Evolutionary conservation across 2,329 filamentous ascomycete genomes (phyloP), one percentile per base, ranked within the genome.

Genomic region (Grosmannia clavigera): DNA sequence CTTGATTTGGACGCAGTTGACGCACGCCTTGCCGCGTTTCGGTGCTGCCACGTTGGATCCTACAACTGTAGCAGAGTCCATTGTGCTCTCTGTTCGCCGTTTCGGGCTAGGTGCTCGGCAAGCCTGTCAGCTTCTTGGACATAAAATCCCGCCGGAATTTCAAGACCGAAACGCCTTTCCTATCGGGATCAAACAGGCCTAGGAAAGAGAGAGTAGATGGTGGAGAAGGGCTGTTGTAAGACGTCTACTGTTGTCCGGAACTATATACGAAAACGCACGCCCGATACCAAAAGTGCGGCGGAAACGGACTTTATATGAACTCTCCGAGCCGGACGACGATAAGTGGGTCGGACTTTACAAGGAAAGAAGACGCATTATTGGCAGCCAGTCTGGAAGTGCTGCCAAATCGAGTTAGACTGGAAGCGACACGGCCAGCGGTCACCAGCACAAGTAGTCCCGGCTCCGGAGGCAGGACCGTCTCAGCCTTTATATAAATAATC

Each of bases 1-100:
- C 64, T 79, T 79, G 57, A 61, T 61, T 9, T 57, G 57, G 31
- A 54, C 60, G 33, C 62, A 63, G 40, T 60, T 58, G 29, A 50
- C 48, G 22, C 62, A 63, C 12, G 62, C 60, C 51, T 57, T 61
- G 53, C 16, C 48, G 29, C 59, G 31, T 10, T 27, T 11, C 58
- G 61, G 7, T 27, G 31, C 33, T 35, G 33, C 33, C 33, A 10
- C 33, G 9, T 35, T 31, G 29, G 29, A 31, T 7, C 7, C 22
- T 22, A 22, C 22, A 22, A 22, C 29, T 31, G 29, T 31, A 31
- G 29, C 29, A 31, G 7, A 31, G 29, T 31, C 29, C 29, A 31
- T 31, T 31, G 29, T 31, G 29, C 29, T 7, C 7, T 31, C 29
- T 31, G 29, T 31, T 31, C 29, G 29, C 29, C 7, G 29, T 31